Evolutionary conservation across 139 green algal species (phyloP), one percentile per base, ranked within the genome.

Genomic region (Eudorina sp.): DNA sequence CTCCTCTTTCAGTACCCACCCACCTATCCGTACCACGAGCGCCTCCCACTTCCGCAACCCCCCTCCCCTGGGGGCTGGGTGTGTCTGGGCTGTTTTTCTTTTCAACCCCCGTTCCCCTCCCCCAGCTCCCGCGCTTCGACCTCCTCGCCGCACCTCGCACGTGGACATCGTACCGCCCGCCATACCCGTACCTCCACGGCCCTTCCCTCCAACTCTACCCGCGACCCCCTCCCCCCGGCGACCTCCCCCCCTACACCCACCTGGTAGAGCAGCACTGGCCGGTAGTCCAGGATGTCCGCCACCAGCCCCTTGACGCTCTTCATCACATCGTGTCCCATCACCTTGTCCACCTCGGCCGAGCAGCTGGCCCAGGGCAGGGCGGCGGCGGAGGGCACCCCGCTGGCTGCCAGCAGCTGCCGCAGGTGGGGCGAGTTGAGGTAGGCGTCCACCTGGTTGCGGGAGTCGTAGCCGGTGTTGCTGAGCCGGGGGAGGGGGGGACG

Each of bases 271-370:
- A 94, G 77, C 36, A 90, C 73, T 36, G 91, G 92, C 41, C 66
- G 86, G 87, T 53, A 82, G 3, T n/a, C 66, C 51, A 93, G 88
- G 58, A 94, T 46, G 88, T 94, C 92, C 5, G 55, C 68, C 29
- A 93, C 89, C 38, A 94, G 92, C 27, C 83, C 73, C 34, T 90
- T 90, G 55, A 92, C 88, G 45, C 38, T 83, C 60, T 92, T 91
- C 92, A 95, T 95, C 21, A 95, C 89, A 82, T 95, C 92, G 64
- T 89, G 85, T 0, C 85, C 91, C 85, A 95, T 72, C 8, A 90
- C 66, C 5, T 8, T 21, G 60, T 95, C 92, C 36, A 95, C 86
- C 73, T 68, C 51, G 3, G 82, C 7, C 1, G 48, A 69, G 75
- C 21, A 51, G n/a, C 38, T 36, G 3, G 8, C 31, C 31, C n/a